Percentiles rank a stretch among this genome's conserved stretches.
Evolutionary conservation across 345 rosid species (phyloP).

Genomic region (Populus pruinosa): DNA sequence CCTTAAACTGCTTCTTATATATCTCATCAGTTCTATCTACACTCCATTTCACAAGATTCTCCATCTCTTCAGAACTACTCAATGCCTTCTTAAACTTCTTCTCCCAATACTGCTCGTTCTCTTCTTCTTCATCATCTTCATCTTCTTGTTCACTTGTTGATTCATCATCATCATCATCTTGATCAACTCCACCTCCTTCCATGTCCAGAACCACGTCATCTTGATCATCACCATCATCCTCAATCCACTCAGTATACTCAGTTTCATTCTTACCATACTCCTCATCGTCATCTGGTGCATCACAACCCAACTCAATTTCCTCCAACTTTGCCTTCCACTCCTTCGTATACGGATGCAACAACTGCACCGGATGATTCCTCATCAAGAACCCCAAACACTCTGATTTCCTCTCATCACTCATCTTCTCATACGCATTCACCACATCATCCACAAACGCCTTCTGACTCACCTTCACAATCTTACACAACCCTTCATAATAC

Average conservation of each 20-base stretch:
- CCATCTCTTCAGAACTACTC: slow-evolving; percentile 71
- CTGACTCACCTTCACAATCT: slow-evolving; percentile 69
- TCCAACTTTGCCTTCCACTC: slow-evolving; percentile 96
- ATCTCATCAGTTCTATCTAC: slow-evolving; percentile 40
- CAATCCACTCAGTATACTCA: slow-evolving; percentile 59
- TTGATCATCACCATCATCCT: slow-evolving; percentile 45
- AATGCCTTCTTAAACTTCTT: slow-evolving; percentile 60
- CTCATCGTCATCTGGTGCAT: slow-evolving; percentile 83
- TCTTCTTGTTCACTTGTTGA: slow-evolving; percentile 33
- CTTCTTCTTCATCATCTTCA: slow-evolving; percentile 27
- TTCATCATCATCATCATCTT: slow-evolving; percentile 18
- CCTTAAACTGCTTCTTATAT: slow-evolving; percentile 52
- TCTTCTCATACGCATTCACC: slow-evolving; percentile 73
- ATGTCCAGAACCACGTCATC: slow-evolving; percentile 38
- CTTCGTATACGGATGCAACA: slow-evolving; percentile 84
- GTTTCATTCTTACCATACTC: slow-evolving; percentile 32
- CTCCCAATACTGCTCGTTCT: slow-evolving; percentile 55
- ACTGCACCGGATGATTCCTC: slow-evolving; percentile 58
- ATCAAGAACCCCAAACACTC: slow-evolving; percentile 75
- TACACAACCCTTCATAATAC: slow-evolving; percentile 83
- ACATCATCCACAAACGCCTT: slow-evolving; percentile 95
- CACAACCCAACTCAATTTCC: slow-evolving; percentile 94
- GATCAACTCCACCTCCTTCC: slow-evolving; percentile 33
- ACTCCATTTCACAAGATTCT: slow-evolving; percentile 61
- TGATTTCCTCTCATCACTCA: slow-evolving; percentile 69